Percentiles rank a stretch among this genome's conserved stretches.
phyloP scores from a whole-genome alignment of 352 stramenopile species.

The Globisporangium spiculum region DNA sequence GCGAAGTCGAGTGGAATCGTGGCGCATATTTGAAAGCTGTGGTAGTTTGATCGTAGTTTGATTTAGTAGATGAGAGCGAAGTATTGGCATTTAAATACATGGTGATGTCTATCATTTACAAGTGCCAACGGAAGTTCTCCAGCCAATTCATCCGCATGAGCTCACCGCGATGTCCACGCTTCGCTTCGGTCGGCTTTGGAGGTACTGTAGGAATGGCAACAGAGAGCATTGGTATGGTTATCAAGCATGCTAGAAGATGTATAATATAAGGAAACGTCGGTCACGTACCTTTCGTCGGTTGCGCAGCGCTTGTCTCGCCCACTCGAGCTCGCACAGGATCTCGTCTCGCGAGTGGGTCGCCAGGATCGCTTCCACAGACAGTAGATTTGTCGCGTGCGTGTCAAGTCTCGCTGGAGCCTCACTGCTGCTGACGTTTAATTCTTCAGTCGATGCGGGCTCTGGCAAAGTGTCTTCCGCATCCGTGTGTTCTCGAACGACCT shows the following conservation, averaged over 20 bases:
- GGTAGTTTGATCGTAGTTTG: neutral
- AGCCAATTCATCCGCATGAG: neutral
- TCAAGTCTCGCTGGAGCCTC: neutral
- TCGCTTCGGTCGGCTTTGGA: constrained; percentile 27
- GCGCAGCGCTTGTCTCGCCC: constrained; percentile 40
- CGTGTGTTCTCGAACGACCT: neutral
- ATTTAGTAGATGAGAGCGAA: neutral
- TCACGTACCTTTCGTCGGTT: constrained; percentile 41
- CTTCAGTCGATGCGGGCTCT: neutral
- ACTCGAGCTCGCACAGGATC: constrained; percentile 55
- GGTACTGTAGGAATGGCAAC: constrained; percentile 22
- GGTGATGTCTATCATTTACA: neutral
- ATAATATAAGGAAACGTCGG: constrained; percentile 2
- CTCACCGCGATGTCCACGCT: constrained; percentile 11
- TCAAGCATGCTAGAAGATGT: neutral
- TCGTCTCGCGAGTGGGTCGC: constrained; percentile 44
- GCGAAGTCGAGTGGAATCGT: neutral
- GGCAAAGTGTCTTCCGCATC: neutral
- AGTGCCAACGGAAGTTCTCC: neutral
- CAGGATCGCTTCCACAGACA: constrained; percentile 38
- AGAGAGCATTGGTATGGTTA: neutral
- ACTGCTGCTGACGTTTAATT: neutral
- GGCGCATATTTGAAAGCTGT: neutral
- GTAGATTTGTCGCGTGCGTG: neutral
- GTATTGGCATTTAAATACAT: neutral